Percentiles rank a stretch among this genome's conserved stretches.
Evolutionary conservation across 2,329 filamentous ascomycete species (phyloP).

Genomic region (Fusarium citri): DNA sequence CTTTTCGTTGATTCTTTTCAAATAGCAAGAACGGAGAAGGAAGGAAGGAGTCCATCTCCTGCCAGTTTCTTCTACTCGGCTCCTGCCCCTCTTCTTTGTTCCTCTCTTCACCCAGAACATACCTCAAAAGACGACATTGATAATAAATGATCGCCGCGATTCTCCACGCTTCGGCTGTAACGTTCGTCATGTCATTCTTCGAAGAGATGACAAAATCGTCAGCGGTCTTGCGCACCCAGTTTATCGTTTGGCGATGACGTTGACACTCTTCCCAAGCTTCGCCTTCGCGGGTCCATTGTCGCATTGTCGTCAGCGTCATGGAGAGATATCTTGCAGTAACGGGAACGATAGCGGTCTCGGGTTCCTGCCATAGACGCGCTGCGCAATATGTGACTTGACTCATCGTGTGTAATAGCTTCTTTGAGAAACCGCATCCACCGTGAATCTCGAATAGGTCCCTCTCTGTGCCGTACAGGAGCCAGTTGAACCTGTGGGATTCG

Average conservation of each 20-base stretch:
- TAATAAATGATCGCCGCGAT: slow-evolving; percentile 54
- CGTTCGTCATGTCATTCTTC: slow-evolving; percentile 53
- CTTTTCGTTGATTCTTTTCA: neutral
- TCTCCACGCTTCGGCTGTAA: slow-evolving; percentile 57
- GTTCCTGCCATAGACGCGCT: slow-evolving; percentile 51
- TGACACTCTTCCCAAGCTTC: slow-evolving; percentile 37
- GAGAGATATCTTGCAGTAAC: slow-evolving; percentile 46
- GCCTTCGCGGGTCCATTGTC: slow-evolving; percentile 53
- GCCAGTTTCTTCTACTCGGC: neutral
- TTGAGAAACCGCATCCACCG: slow-evolving; percentile 57
- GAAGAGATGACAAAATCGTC: slow-evolving; percentile 44
- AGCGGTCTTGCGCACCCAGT: slow-evolving; percentile 47
- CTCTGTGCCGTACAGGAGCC: slow-evolving; percentile 54
- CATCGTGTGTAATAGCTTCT: slow-evolving; percentile 53
- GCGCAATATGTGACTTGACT: slow-evolving; percentile 55
- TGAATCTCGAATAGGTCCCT: slow-evolving; percentile 54
- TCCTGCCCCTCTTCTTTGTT: neutral
- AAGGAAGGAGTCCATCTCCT: neutral
- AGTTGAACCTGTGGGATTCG: slow-evolving; percentile 52
- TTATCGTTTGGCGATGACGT: slow-evolving; percentile 36
- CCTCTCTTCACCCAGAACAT: slow-evolving; percentile 1
- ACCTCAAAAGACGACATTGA: slow-evolving; percentile 55
- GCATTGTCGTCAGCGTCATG: slow-evolving; percentile 48
- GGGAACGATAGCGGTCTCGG: slow-evolving; percentile 48
- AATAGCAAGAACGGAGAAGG: neutral